Base-by-base conservation (phyloP, 192 early-diverging fungal genomes). In the Coemansia reversa region DNA sequence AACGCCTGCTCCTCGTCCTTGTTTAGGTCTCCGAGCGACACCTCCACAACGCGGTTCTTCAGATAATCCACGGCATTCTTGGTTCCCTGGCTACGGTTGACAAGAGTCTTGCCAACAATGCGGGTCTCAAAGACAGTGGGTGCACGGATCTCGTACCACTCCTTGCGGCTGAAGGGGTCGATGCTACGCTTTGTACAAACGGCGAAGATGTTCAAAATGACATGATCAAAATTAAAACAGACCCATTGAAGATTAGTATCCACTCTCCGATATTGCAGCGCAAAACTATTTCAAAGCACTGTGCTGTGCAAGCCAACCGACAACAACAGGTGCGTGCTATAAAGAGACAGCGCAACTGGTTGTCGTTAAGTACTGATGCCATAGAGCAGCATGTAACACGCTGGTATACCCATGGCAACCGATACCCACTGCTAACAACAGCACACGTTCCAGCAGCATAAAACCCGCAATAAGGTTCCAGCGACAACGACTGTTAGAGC, bases 131-230 rank as follows among this genome's bases (percentile, higher is more conserved):
- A 99, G 82, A 94, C 89, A 63, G 91, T 89, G 72, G 97, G 97
- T 68, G 95, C 97, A 86, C 96, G 96, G 88, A 99, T 89, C 82
- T 97, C 94, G 83, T 97, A 99, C 97, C 97, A 99, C 82, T 99
- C 97, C 86, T 99, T 99, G 66, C 97, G 92, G 86, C 93, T 92
- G 91, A 98, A 99, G 82, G 97, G 95, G 81, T 99, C 97, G 82
- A 97, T 87, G 75, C 74, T 76, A 76, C 45, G 45, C 47, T 52
- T 27, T 14, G 51, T 20, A 32, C 35, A 60, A 51, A 68, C 3
- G 14, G 12, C 39, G 14, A 14, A 16, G 14, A 16, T 45, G 2
- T 5, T 45, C 39, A 45, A 16, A 9, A 45, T 16, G 39, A 16
- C 39, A 45, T 25, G 23, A 30, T 32, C 54, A 35, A 55, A 55